phyloP scores from a whole-genome alignment of 2,329 filamentous ascomycete genomes.

The Delphinella strobiligena region DNA sequence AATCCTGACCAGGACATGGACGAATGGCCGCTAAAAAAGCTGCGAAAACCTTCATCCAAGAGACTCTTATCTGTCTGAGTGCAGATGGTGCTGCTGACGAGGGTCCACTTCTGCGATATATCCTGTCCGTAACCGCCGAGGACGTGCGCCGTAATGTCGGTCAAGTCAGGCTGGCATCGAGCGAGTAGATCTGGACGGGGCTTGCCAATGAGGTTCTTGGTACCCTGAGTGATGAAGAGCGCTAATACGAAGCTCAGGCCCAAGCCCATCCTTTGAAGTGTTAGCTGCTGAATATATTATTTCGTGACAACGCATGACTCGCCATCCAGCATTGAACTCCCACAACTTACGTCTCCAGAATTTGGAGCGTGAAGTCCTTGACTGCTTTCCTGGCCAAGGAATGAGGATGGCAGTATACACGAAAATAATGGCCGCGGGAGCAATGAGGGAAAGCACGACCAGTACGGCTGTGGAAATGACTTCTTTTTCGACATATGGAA shows the following conservation, averaged over 20 bases:
- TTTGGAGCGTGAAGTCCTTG: slow-evolving; percentile 46
- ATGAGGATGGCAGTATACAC: slow-evolving; percentile 53
- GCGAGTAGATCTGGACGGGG: slow-evolving; percentile 52
- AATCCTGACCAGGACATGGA: slow-evolving; percentile 67
- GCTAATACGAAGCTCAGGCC: slow-evolving; percentile 58
- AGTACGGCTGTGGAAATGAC: slow-evolving; percentile 59
- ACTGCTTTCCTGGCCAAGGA: slow-evolving; percentile 25
- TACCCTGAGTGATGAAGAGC: slow-evolving; percentile 71
- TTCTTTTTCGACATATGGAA: slow-evolving; percentile 58
- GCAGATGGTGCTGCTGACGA: slow-evolving; percentile 73
- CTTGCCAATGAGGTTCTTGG: slow-evolving; percentile 64
- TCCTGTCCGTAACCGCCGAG: slow-evolving; percentile 49
- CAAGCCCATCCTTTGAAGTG: slow-evolving; percentile 47
- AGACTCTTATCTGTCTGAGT: slow-evolving; percentile 45
- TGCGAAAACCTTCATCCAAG: slow-evolving; percentile 73
- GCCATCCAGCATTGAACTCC: slow-evolving; percentile 74
- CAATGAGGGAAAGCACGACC: slow-evolving; percentile 48
- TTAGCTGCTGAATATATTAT: not conserved
- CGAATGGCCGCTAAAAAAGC: slow-evolving; percentile 68
- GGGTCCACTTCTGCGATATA: slow-evolving; percentile 45
- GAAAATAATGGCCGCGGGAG: slow-evolving; percentile 57
- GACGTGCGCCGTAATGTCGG: slow-evolving; percentile 42
- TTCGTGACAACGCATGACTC: not conserved
- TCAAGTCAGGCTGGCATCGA: slow-evolving; percentile 65
- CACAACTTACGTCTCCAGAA: slow-evolving; percentile 76